Conservation (phyloP, 2,329 filamentous ascomycete genomes). For the Davidsoniella australis region DNA sequence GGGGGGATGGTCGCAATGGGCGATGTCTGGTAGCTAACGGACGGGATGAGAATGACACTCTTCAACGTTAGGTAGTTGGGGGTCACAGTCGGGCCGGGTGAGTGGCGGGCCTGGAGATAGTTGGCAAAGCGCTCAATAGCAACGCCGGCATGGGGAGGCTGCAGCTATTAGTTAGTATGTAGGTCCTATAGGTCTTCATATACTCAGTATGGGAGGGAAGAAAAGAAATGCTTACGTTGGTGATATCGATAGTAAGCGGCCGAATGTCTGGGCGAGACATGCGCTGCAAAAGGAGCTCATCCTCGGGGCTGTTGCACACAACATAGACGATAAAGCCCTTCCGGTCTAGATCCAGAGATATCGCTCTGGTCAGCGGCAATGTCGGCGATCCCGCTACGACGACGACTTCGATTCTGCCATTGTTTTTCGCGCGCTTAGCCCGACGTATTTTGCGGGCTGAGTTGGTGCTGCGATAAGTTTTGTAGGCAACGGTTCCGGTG, state of each 20-base stretch:
- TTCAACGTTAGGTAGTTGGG: conserved; percentile 61
- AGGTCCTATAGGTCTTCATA: no score
- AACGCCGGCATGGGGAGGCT: conserved; percentile 51
- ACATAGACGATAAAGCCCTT: conserved; percentile 89
- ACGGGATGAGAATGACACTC: conserved; percentile 70
- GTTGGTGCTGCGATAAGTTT: conserved; percentile 31
- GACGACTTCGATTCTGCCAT: conserved; percentile 69
- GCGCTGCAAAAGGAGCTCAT: conserved; percentile 61
- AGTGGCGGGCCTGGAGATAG: conserved; percentile 57
- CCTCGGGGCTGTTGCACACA: conserved; percentile 68
- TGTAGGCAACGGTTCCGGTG: conserved; percentile 46
- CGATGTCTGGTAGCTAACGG: conserved; percentile 61
- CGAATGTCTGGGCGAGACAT: conserved; percentile 69
- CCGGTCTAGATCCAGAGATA: conserved; percentile 74
- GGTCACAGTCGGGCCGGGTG: conserved; percentile 58
- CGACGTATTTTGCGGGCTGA: conserved; percentile 51
- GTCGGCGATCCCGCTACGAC: conserved; percentile 79
- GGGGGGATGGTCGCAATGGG: conserved; percentile 74
- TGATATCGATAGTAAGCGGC: conserved; percentile 67
- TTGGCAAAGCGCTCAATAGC: conserved; percentile 56
- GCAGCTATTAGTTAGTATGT: conserved; percentile 2
- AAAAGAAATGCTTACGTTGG: conserved; percentile 41
- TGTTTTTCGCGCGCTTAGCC: conserved; percentile 60
- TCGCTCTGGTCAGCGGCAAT: conserved; percentile 65
- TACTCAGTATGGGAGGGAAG: neutral